Conservation (phyloP, 179 eudicot genomes). For the Heliamphora pulchella region DNA sequence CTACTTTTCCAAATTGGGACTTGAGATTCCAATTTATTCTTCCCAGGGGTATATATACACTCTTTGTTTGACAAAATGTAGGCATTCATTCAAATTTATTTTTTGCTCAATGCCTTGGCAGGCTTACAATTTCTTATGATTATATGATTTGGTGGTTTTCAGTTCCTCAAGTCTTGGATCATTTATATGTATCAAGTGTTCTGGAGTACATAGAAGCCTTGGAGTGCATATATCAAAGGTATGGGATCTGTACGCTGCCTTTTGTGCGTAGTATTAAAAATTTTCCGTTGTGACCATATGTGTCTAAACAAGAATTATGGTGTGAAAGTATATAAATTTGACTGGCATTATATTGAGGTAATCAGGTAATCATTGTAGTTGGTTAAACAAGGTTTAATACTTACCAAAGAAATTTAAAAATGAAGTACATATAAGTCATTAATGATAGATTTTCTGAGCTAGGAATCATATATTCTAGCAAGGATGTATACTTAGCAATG, state of each 20-base stretch:
- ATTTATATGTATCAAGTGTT: constrained; percentile 93
- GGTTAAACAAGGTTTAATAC: neutral
- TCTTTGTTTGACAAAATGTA: neutral
- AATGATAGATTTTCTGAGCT: constrained; percentile 8
- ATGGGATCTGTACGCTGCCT: neutral
- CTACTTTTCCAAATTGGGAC: neutral
- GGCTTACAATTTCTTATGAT: constrained; percentile 7
- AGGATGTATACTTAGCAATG: neutral
- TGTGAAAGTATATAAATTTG: neutral
- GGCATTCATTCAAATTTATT: neutral
- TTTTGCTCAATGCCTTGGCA: neutral
- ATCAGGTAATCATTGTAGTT: neutral
- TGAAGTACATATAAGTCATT: neutral
- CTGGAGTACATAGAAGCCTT: constrained; percentile 95
- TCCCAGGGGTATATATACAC: neutral
- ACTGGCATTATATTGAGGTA: neutral
- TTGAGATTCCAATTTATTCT: neutral
- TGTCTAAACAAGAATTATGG: neutral
- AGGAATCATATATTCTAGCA: neutral
- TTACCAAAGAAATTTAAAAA: neutral
- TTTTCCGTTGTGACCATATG: neutral
- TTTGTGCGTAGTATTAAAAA: neutral
- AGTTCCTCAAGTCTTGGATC: constrained; percentile 78
- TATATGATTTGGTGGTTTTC: constrained; percentile 16
- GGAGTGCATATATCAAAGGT: constrained; percentile 98